Percentiles rank a stretch among this genome's conserved stretches.
Conservation (phyloP, 306 rosid genomes). For the Casuarina cunninghamiana region DNA sequence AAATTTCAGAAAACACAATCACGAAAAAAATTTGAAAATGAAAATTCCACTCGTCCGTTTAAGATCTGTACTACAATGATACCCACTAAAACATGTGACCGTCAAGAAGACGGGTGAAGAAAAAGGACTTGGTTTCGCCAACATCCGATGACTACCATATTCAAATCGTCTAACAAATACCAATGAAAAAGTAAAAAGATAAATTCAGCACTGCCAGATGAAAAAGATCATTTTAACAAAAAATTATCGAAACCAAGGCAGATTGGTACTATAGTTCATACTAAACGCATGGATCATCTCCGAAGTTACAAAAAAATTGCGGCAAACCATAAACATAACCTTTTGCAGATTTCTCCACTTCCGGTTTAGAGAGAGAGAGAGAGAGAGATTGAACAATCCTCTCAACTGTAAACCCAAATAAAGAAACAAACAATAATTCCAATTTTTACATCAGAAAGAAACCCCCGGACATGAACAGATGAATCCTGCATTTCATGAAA, state of each 20-base stretch:
- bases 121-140: neutral
- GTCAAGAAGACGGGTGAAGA: neutral
- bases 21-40: neutral
- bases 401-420: neutral
- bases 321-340: conserved; percentile 32
- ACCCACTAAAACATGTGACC: neutral
- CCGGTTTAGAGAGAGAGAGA: neutral
- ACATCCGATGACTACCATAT: neutral
- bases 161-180: neutral
- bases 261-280: conserved; percentile 14
- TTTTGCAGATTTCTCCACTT: conserved; percentile 21
- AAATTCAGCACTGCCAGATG: neutral
- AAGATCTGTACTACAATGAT: neutral
- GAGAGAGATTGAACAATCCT: neutral
- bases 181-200: neutral
- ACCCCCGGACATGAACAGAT: conserved; percentile 32
- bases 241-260: neutral
- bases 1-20: neutral
- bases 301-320: conserved; percentile 24
- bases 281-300: conserved; percentile 30
- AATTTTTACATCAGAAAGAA: conserved; percentile 12
- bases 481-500: conserved; percentile 33
- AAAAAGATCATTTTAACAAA: neutral
- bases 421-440: conserved; percentile 8
- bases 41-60: neutral